Conservation (phyloP, 1,139 yeast species). For the Candida tropicalis region DNA sequence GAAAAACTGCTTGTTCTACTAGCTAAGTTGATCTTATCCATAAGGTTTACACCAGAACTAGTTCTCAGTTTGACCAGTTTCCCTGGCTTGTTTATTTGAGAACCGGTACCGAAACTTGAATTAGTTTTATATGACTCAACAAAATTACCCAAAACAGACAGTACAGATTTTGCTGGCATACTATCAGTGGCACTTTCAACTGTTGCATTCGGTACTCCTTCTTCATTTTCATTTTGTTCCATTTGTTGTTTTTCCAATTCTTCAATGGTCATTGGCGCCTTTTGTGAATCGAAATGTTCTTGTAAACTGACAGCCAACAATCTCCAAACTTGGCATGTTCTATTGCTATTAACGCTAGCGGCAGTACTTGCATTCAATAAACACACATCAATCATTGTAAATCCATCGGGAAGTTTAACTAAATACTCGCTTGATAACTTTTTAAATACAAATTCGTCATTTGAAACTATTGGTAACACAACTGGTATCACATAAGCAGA, state of each 20-base stretch:
- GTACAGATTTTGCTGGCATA: constrained; percentile 32
- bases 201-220: not conserved
- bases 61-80: not conserved
- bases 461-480: constrained; percentile 43
- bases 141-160: constrained; percentile 45
- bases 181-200: not conserved
- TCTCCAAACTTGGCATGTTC: constrained; percentile 74
- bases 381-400: constrained; percentile 55
- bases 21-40: constrained; percentile 26
- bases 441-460: constrained; percentile 46
- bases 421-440: constrained; percentile 46
- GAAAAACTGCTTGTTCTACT: constrained; percentile 25
- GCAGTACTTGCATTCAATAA: constrained; percentile 63
- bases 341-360: constrained; percentile 48
- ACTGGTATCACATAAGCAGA: constrained; percentile 52
- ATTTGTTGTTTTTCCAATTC: not conserved
- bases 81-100: not conserved
- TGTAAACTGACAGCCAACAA: constrained; percentile 59
- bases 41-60: constrained; percentile 21
- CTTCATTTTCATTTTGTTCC: not conserved
- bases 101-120: constrained; percentile 37
- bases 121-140: constrained; percentile 50
- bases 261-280: constrained; percentile 5
- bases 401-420: constrained; percentile 49
- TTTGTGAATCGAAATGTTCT: constrained; percentile 33